Base-by-base conservation (phyloP, 768 basidiomycete genomes). In the Russula earlei region DNA sequence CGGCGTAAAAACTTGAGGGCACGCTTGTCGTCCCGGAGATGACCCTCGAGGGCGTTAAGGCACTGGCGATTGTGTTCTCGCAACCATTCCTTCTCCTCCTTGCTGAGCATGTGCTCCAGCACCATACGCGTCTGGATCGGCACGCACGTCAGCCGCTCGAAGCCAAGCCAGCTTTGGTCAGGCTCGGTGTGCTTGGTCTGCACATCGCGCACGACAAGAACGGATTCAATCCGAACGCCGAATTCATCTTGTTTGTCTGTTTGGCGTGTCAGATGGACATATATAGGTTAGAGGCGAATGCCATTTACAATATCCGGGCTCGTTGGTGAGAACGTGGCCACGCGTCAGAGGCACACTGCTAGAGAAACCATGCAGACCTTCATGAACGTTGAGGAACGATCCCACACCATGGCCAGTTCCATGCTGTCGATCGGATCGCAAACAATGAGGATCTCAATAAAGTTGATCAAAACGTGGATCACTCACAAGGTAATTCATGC, bases 311-410 rank as follows among this genome's bases (percentile, higher is more conserved):
- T 83, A 94, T 0, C 92, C 93, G 45, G 93, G 95, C 70, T 97
- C 93, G 64, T 96, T 94, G 45, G 92, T 92, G 55, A 94, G 82
- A 63, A 94, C 83, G 69, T 96, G 84, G 11, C 96, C 96, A n/a
- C 83, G 82, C 22, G 77, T 75, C 31, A 97, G 77, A 2, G 88
- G 78, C 29, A 83, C 76, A 38, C 74, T 74, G 64, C 77, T 82
- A 20, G 81, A 77, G 71, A 95, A 90, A 38, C 85, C 80, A 56
- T 91, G 82, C 15, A 89, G 81, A 11, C 92, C 88, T 71, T 91
- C 89, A 64, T 91, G 87, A 20, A 90, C 87, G 55, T 80, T 87
- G 66, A 94, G 74, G 74, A 87, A 95, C 34, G 85, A 83, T 19
- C 91, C 91, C 61, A 94, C 80, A 22, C 91, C 92, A 66, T 95